A percentile compares a stretch with the other conserved stretches of the same genome.
These are phyloP conservation scores for Bruguiera sexangula DNA, from an alignment of 345 rosid genomes.

Conservation along the genomic window DNA sequence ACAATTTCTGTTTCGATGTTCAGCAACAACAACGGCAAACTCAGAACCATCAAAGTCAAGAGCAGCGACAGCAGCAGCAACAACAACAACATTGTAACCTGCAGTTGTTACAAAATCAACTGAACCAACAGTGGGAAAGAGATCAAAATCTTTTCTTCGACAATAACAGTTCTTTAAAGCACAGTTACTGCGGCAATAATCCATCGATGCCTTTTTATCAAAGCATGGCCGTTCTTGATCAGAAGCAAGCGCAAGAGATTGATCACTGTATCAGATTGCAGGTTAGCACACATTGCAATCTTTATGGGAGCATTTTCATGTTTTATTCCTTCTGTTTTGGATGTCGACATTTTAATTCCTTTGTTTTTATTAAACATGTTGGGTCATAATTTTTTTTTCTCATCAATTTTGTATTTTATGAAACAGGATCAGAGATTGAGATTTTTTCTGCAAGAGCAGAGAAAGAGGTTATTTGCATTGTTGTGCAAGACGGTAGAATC, in stretches of 20 bases:
- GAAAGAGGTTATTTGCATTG: conserved; percentile 21
- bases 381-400: neutral
- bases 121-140: conserved; percentile 28
- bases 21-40: conserved; percentile 33
- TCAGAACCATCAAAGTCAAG: conserved; percentile 11
- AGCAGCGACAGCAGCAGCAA: conserved; percentile 22
- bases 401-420: neutral
- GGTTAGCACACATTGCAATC: conserved; percentile 32
- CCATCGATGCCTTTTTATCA: conserved; percentile 15
- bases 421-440: conserved; percentile 38
- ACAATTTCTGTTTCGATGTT: conserved; percentile 11
- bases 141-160: conserved; percentile 32
- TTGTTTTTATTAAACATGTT: neutral
- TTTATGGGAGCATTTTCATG: neutral
- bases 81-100: conserved; percentile 17
- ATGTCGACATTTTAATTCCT: too few relatives aligned
- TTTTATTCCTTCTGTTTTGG: neutral
- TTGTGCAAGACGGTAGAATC: conserved; percentile 30
- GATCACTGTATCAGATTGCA: conserved; percentile 57
- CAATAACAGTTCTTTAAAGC: conserved; percentile 11
- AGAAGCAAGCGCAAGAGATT: conserved; percentile 58
- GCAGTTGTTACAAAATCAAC: conserved; percentile 27
- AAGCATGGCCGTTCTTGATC: conserved; percentile 25
- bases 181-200: neutral
- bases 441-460: conserved; percentile 33